Evolutionary conservation across 169 alveolate genomes (phyloP), one percentile per base, ranked within the genome.

Genomic region (Plasmodium inui): DNA sequence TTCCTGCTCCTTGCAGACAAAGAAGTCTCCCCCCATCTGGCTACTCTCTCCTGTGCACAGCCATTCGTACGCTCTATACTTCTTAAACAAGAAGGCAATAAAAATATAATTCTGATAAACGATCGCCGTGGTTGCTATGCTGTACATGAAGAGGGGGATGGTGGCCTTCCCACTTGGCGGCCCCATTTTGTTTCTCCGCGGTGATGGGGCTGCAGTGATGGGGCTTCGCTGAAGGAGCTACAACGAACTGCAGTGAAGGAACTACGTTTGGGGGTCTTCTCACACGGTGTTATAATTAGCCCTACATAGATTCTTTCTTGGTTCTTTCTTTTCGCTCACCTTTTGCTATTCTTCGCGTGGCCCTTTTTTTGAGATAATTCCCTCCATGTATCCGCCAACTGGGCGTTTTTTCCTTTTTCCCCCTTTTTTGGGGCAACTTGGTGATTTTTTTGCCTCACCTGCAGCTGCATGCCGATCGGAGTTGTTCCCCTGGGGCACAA

Each of bases 71-170:
- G 93, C 93, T 85, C 93, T 46, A 70, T 37, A 46, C 26, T 74
- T 73, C 70, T 85, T 85, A 74, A 85, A 85, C 46, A 85, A 28
- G 61, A 74, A 74, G 5, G 93, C 84, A 8, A 85, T 74, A 37
- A 85, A 85, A 26, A 85, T 85, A 44, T 85, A 85, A 32, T 85
- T 85, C 61, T 85, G 93, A 44, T 85, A 85, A 17, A 85, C 93
- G 12, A 85, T 85, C 9, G 93, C 84, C 26, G 93, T 85, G 7
- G 93, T 85, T 37, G 93, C 82, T 17, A 85, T 85, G 44, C 93
- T 85, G 78, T 85, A 85, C 93, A 85, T 85, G 67, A 85, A 85
- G 8, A 85, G 85, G 28, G 70, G 28, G 6, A 85, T 76, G 22
- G n/a, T 74, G 3, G 70, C 19, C 44, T 74, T 85, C 19, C 71